Conservation (phyloP, 1,139 yeast genomes). For the Arxiozyma heterogenica region DNA sequence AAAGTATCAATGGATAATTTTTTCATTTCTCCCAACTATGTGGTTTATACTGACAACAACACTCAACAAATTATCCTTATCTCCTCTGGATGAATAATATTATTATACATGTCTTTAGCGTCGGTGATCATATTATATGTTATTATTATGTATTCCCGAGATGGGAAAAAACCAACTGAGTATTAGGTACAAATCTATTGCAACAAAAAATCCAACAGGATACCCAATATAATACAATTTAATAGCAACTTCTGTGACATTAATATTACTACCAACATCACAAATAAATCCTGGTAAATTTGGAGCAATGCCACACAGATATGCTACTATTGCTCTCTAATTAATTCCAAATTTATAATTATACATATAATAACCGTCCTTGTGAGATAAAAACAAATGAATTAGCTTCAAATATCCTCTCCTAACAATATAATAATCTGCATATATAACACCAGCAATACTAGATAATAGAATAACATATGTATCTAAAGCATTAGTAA, state of each 20-base stretch:
- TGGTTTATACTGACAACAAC: constrained; percentile 15
- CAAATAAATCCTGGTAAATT: constrained; percentile 80
- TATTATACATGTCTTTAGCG: no score
- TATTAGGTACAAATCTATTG: constrained; percentile 43
- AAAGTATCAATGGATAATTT: not conserved
- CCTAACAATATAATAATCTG: constrained; percentile 69
- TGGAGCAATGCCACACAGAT: constrained; percentile 66
- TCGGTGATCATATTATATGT: no score
- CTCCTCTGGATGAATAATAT: no score
- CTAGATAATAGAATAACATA: constrained; percentile 80
- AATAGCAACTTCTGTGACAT: constrained; percentile 55
- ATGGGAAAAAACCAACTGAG: constrained; percentile 51
- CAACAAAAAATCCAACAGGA: constrained; percentile 59
- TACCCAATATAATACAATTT: constrained; percentile 63
- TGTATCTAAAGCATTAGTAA: constrained; percentile 77
- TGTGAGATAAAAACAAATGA: constrained; percentile 47
- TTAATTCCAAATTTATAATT: constrained; percentile 54
- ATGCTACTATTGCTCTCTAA: constrained; percentile 73
- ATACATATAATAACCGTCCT: constrained; percentile 47
- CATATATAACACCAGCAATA: constrained; percentile 72
- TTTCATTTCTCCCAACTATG: not conserved
- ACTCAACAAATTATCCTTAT: constrained; percentile 13
- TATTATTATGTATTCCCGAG: constrained; percentile 50
- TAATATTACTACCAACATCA: constrained; percentile 41
- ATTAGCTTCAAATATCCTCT: constrained; percentile 59